Conservation (phyloP, 2,329 filamentous ascomycete genomes). For the Paraconiothyrium sp. region DNA sequence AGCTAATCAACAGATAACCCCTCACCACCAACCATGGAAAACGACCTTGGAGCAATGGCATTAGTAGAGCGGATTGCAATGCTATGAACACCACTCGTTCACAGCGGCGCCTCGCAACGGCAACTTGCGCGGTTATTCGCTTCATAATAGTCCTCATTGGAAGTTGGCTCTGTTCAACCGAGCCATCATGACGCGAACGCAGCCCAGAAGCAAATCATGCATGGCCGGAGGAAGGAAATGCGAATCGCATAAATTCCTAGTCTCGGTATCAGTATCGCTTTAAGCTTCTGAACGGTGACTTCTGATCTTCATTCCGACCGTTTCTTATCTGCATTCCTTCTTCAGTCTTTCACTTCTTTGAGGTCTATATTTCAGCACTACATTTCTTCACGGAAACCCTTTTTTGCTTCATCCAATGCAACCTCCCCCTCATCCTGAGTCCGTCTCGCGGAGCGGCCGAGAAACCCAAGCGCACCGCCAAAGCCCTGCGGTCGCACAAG, state of each 20-base stretch:
- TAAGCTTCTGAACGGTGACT: background rate
- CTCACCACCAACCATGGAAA: conserved; percentile 5
- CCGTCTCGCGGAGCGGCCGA: background rate
- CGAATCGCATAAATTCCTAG: background rate
- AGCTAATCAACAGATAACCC: background rate
- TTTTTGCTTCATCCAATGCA: background rate
- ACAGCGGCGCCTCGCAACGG: background rate
- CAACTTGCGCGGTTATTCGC: background rate
- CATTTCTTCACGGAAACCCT: background rate
- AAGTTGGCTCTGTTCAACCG: background rate
- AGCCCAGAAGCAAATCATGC: background rate
- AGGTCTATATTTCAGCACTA: background rate
- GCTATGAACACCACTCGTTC: background rate
- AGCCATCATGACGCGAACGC: background rate
- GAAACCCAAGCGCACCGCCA: background rate
- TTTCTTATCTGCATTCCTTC: background rate
- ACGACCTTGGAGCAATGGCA: background rate
- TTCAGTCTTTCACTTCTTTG: background rate
- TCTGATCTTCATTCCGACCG: background rate
- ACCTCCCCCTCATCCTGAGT: background rate
- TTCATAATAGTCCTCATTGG: background rate
- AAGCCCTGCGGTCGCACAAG: background rate
- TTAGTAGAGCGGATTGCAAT: background rate
- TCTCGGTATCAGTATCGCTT: background rate
- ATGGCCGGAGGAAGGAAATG: too few species aligned